Percentiles rank a stretch among this genome's conserved stretches.
Conservation (phyloP, 2,329 filamentous ascomycete species). For the Penicillium sp. region DNA sequence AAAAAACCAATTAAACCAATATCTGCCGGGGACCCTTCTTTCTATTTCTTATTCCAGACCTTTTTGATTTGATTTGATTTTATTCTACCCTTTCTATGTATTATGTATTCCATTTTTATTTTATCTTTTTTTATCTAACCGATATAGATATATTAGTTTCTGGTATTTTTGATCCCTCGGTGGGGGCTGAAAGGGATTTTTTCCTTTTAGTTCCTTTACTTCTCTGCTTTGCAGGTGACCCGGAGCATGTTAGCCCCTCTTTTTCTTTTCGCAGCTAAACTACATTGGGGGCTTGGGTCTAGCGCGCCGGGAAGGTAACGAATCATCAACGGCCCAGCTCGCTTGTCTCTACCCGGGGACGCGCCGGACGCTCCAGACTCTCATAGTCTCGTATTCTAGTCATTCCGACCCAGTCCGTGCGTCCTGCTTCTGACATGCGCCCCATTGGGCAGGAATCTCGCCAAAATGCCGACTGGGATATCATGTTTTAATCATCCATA, state of each 20-base stretch:
- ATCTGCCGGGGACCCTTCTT: background rate
- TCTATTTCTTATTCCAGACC: background rate
- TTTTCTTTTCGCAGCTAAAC: background rate
- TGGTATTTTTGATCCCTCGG: background rate
- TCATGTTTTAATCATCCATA: background rate
- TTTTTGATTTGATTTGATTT: background rate
- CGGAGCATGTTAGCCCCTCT: background rate
- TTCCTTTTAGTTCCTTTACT: background rate
- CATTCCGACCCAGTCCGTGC: slow-evolving; percentile 24
- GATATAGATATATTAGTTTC: background rate
- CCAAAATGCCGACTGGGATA: background rate
- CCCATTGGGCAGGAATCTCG: slow-evolving; percentile 18
- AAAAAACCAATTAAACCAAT: background rate
- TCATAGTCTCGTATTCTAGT: slow-evolving; percentile 21
- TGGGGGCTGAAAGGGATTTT: background rate
- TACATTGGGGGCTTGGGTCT: background rate
- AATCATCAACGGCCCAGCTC: slow-evolving; percentile 15
- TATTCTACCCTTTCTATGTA: background rate
- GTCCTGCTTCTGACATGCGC: slow-evolving; percentile 3
- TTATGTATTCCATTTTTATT: background rate
- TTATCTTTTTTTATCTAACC: background rate
- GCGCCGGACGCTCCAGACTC: slow-evolving; percentile 5
- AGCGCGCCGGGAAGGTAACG: slow-evolving; percentile 3
- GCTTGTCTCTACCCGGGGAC: slow-evolving; percentile 20
- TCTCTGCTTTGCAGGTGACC: slow-evolving; percentile 8